A percentile compares a stretch with the other conserved stretches of the same genome.
Evolutionary conservation across 2,329 filamentous ascomycete genomes (phyloP).

Genomic region (Phoma herbarum): DNA sequence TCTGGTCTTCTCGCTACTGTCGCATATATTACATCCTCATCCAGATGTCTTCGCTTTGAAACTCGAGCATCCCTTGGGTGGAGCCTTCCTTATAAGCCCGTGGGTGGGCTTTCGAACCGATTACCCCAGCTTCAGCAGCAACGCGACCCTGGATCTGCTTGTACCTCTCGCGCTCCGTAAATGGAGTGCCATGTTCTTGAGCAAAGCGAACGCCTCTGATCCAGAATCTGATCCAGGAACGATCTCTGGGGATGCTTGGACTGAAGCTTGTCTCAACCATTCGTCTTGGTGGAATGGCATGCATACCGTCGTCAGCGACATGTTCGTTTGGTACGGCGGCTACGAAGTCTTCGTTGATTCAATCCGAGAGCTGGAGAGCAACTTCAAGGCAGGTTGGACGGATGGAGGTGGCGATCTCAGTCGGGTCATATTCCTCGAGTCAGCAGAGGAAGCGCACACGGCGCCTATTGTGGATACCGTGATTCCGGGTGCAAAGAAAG

Average conservation of each 20-base stretch:
- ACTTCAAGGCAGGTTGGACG: slow-evolving; percentile 28
- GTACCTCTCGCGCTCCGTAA: slow-evolving; percentile 16
- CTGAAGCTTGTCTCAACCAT: slow-evolving; percentile 25
- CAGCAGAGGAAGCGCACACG: slow-evolving; percentile 28
- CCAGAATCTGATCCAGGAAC: slow-evolving; percentile 23
- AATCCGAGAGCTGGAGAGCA: slow-evolving; percentile 19
- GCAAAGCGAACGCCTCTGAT: slow-evolving; percentile 19
- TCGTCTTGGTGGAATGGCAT: slow-evolving; percentile 23
- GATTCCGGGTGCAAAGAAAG: slow-evolving; percentile 17
- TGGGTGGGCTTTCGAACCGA: slow-evolving; percentile 29
- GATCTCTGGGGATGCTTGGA: slow-evolving; percentile 26
- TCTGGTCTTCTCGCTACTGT: slow-evolving; percentile 32
- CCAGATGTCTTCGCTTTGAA: slow-evolving; percentile 26
- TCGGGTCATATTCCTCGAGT: slow-evolving; percentile 24
- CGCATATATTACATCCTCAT: slow-evolving; percentile 38
- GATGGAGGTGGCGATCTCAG: slow-evolving; percentile 25
- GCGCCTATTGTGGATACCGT: slow-evolving; percentile 32
- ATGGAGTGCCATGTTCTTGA: slow-evolving; percentile 30
- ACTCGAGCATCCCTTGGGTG: slow-evolving; percentile 22
- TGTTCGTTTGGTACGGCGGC: slow-evolving; percentile 22
- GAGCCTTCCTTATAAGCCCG: slow-evolving; percentile 27
- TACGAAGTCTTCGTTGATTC: slow-evolving; percentile 27
- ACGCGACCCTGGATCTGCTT: slow-evolving; percentile 23
- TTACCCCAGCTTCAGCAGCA: slow-evolving; percentile 25
- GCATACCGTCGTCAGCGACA: slow-evolving; percentile 19